These are phyloP conservation scores for Phallus indusiatus DNA, from an alignment of 768 basidiomycete genomes.

Conservation along the genomic window DNA sequence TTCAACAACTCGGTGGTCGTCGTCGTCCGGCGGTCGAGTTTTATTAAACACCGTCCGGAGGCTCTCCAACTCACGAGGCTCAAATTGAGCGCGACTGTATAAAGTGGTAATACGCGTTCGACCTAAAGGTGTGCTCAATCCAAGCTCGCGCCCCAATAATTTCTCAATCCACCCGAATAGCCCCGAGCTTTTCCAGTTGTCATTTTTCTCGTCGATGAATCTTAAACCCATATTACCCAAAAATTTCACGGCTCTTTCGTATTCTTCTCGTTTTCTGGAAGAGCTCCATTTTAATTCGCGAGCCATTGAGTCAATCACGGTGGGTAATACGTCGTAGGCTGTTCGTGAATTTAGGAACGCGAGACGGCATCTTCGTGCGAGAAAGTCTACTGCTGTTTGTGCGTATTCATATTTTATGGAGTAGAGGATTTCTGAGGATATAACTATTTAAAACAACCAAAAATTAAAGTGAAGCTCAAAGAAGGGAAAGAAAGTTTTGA, in stretches of 20 bases:
- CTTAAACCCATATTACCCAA: slow-evolving; percentile 78
- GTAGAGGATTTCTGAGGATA: slow-evolving; percentile 90
- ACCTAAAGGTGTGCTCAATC: slow-evolving; percentile 9
- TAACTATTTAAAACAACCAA: slow-evolving; percentile 34
- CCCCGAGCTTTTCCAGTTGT: too few relatives aligned
- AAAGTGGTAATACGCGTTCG: slow-evolving; percentile 17
- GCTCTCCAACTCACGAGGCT: slow-evolving; percentile 38
- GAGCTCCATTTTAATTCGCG: slow-evolving; percentile 73
- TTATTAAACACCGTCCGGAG: slow-evolving; percentile 28
- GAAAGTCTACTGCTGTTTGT: slow-evolving; percentile 82
- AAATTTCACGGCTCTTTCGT: slow-evolving; percentile 51
- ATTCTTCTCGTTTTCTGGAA: slow-evolving; percentile 48
- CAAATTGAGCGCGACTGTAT: slow-evolving; percentile 46
- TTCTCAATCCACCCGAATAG: neutral
- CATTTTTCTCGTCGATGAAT: neutral
- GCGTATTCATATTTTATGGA: slow-evolving; percentile 89
- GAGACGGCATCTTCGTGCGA: slow-evolving; percentile 87
- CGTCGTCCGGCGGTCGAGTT: too few relatives aligned
- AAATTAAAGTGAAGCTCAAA: neutral
- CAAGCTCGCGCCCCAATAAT: neutral
- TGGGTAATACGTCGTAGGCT: slow-evolving; percentile 75
- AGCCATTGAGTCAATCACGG: slow-evolving; percentile 86
- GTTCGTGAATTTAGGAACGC: slow-evolving; percentile 88
- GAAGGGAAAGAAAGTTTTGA: neutral
- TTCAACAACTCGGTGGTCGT: too few relatives aligned